Evolutionary conservation across 2,329 filamentous ascomycete genomes (phyloP).

Genomic region (Exophiala aquamarina): DNA sequence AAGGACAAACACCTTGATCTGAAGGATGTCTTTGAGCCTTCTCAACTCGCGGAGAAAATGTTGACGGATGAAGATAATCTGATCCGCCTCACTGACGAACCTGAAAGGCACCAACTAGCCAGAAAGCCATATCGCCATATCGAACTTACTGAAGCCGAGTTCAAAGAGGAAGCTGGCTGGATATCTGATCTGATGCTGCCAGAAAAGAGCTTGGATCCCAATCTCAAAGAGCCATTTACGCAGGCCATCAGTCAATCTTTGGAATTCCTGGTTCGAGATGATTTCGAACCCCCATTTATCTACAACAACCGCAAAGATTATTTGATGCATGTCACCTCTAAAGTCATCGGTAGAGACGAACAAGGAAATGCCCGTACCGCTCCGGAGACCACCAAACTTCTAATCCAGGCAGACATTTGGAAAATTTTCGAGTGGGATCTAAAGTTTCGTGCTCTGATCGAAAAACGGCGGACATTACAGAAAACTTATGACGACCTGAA

Average conservation of each 20-base stretch:
- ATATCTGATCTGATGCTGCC: constrained; percentile 87
- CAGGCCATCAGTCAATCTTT: constrained; percentile 88
- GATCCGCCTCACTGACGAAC: constrained; percentile 85
- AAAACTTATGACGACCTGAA: constrained; percentile 75
- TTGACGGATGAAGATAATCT: constrained; percentile 93
- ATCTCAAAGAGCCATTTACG: constrained; percentile 79
- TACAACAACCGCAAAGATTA: constrained; percentile 99
- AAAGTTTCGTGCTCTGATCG: constrained; percentile 88
- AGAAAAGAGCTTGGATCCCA: constrained; percentile 72
- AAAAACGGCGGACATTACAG: constrained; percentile 85
- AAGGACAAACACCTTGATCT: constrained; percentile 85
- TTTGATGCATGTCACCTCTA: constrained; percentile 81
- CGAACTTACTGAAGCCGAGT: constrained; percentile 77
- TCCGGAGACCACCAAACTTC: constrained; percentile 77
- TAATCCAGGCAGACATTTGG: constrained; percentile 93
- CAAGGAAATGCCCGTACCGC: constrained; percentile 68
- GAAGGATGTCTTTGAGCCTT: constrained; percentile 97
- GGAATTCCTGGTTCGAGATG: constrained; percentile 91
- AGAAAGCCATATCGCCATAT: constrained; percentile 84
- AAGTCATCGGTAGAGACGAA: constrained; percentile 63
- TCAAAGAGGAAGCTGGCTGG: constrained; percentile 88
- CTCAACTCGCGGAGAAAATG: constrained; percentile 88
- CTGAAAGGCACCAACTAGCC: constrained; percentile 90
- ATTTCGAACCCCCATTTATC: constrained; percentile 94
- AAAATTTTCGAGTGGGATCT: constrained; percentile 91